Conservation (phyloP, 345 rosid species). For the Gynandropsis gynandra region DNA sequence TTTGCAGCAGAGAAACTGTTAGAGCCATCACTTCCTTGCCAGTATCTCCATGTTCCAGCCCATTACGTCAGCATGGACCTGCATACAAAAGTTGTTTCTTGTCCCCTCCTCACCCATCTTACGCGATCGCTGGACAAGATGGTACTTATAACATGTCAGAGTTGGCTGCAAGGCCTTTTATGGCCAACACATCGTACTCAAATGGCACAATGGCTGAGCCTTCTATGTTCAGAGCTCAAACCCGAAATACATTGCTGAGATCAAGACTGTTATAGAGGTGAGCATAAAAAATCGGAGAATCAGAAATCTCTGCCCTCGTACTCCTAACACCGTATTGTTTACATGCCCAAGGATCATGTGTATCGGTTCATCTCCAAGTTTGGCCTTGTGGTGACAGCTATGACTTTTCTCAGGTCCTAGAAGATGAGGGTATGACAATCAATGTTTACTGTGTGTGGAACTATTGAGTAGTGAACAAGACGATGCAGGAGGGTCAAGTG, state of each 20-base stretch:
- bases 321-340: too few species aligned
- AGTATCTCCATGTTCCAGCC: constrained; percentile 89
- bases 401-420: too few species aligned
- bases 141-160: constrained; percentile 45
- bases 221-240: constrained; percentile 36
- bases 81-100: constrained; percentile 59
- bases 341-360: too few species aligned
- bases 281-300: constrained; percentile 5
- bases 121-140: constrained; percentile 38
- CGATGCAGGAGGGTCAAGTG: too few species aligned
- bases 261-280: constrained; percentile 38
- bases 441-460: too few species aligned
- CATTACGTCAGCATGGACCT: constrained; percentile 55
- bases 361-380: too few species aligned
- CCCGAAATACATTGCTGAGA: constrained; percentile 47
- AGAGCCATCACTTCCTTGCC: constrained; percentile 76
- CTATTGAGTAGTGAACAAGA: too few species aligned
- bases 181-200: constrained; percentile 29
- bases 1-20: constrained; percentile 53
- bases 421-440: too few species aligned
- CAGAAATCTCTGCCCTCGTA: neutral
- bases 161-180: constrained; percentile 39
- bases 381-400: too few species aligned
- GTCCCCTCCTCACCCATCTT: constrained; percentile 81
- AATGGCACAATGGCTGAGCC: constrained; percentile 40